Percentiles rank a stretch among this genome's conserved stretches.
These are phyloP conservation scores for Pythium insidiosum DNA, from an alignment of 352 stramenopile species.

Conservation along the genomic window DNA sequence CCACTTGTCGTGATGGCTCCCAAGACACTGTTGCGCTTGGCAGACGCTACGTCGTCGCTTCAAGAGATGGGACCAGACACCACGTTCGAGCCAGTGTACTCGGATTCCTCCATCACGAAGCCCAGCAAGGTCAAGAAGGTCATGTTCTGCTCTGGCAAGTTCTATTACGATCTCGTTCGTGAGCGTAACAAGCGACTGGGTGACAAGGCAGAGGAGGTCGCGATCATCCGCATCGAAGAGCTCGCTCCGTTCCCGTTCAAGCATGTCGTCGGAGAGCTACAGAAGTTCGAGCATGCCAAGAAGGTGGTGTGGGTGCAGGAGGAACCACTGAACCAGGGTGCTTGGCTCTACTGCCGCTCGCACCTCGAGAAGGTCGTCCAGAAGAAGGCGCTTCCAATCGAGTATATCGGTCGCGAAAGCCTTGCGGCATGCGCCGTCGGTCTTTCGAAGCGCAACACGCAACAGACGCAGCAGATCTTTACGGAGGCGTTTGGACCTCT, in stretches of 20 bases:
- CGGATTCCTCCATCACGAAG: conserved; percentile 38
- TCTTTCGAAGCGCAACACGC: conserved; percentile 56
- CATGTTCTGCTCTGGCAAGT: conserved; percentile 77
- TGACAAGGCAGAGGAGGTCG: conserved; percentile 33
- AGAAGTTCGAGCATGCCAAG: conserved; percentile 52
- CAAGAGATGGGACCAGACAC: conserved; percentile 49
- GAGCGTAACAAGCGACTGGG: conserved; percentile 41
- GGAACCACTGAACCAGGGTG: conserved; percentile 75
- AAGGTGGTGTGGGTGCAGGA: conserved; percentile 77
- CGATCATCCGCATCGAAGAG: conserved; percentile 74
- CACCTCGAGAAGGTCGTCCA: conserved; percentile 67
- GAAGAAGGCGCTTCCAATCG: conserved; percentile 41
- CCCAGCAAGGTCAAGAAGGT: conserved; percentile 51
- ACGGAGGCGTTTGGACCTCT: conserved; percentile 42
- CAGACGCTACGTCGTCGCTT: conserved; percentile 58
- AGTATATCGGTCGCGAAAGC: conserved; percentile 71
- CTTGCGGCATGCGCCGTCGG: conserved; percentile 64
- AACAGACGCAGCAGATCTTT: conserved; percentile 62
- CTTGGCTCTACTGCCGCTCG: conserved; percentile 59
- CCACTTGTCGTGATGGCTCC: conserved; percentile 69
- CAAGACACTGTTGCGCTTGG: conserved; percentile 67
- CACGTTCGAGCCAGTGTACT: conserved; percentile 59
- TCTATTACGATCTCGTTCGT: conserved; percentile 81
- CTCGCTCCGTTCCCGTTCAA: conserved; percentile 81
- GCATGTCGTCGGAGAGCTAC: conserved; percentile 44